Evolutionary conservation across 2,329 filamentous ascomycete genomes (phyloP), one percentile per base, ranked within the genome.

Genomic region (Claviceps purpurea): DNA sequence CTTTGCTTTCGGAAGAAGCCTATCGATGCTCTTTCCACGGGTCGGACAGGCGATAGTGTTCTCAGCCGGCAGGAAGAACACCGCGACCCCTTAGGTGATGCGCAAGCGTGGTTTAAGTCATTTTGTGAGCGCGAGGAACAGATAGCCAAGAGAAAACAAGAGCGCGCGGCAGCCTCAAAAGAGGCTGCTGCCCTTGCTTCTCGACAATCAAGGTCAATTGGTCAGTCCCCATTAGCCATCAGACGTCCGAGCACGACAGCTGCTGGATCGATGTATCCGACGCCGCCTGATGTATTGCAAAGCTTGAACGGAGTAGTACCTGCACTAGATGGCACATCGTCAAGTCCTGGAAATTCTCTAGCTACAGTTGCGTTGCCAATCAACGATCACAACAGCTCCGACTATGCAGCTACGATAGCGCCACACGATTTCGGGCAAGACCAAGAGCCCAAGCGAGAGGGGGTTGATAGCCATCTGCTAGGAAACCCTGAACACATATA

Each of bases 231-330:
- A 6, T 57, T 76, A 20, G 68, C 70, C 16, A 59, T 77, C 6
- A 72, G 78, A 56, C 70, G 77, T 58, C 66, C 75, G 40, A 75
- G 72, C 56, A 73, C 68, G 6, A 63, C 68, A 13, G 65, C 69
- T 5, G 66, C 71, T 24, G 76, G 77, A 43, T 74, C 77, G 2
- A 80, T 87, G 66, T 87, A 88, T 61, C 84, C 82, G 8, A 88
- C 84, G 5, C 84, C 84, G 2, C 84, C 84, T 11, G 84, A 87
- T 61, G 82, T 74, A 14, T 67, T 83, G 18, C 79, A 80, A 42
- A 72, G 73, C 50, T 65, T 68, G 2, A 65, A 73, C 10, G 79
- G 73, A 3, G 70, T 75, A 6, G 78, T 77, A 0, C 76, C 78
- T 4, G 76, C 76, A 1, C 71, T 81, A 50, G 80, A 84, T 53